Percentiles rank a stretch among this genome's conserved stretches.
Conservation (phyloP, 805 yeast genomes). For the Teunomyces kruisii region DNA sequence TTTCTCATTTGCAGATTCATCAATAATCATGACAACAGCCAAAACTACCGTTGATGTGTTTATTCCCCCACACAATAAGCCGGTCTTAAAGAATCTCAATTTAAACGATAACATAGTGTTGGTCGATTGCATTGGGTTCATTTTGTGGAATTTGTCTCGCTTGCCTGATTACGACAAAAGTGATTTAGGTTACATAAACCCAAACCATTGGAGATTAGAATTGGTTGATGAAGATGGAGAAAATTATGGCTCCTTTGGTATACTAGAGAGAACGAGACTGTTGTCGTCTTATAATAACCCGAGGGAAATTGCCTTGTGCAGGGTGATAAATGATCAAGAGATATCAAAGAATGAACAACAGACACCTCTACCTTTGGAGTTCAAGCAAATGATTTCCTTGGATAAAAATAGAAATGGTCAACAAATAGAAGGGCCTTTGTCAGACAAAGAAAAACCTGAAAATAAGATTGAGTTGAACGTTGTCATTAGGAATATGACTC, state of each 20-base stretch:
- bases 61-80: constrained; percentile 31
- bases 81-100: constrained; percentile 22
- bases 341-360: constrained; percentile 45
- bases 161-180: constrained; percentile 19
- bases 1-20: constrained; percentile 38
- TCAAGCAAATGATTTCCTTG: constrained; percentile 13
- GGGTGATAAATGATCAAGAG: constrained; percentile 49
- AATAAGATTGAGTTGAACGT: constrained; percentile 1
- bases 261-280: constrained; percentile 66
- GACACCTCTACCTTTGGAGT: constrained; percentile 56
- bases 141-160: constrained; percentile 30
- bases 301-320: constrained; percentile 77
- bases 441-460: not conserved
- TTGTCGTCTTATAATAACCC: constrained; percentile 71
- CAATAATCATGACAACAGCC: constrained; percentile 11
- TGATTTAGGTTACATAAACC: constrained; percentile 36
- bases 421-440: not conserved
- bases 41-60: constrained; percentile 25
- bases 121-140: constrained; percentile 42
- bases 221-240: constrained; percentile 94
- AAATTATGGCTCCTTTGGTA: constrained; percentile 88
- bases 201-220: constrained; percentile 73
- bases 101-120: constrained; percentile 29
- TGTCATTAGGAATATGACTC: not conserved
- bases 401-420: not conserved